phyloP scores from a whole-genome alignment of 805 yeast genomes.

The Tetrapisispora nanseiensis region DNA sequence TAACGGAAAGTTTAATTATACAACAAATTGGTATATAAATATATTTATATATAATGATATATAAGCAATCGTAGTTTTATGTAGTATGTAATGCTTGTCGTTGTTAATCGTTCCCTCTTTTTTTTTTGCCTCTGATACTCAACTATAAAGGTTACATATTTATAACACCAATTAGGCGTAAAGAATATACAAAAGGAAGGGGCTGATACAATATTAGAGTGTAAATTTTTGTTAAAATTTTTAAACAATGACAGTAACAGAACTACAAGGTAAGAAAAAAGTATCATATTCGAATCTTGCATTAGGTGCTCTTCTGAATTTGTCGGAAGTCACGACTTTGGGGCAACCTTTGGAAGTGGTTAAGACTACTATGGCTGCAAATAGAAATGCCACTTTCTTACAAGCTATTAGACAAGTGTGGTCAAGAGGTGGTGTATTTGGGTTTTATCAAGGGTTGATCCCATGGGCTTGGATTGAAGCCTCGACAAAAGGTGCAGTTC shows the following conservation, averaged over 20 bases:
- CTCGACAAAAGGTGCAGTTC: constrained; percentile 95
- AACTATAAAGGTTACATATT: no score
- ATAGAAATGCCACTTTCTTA: constrained; percentile 58
- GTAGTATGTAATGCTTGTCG: no score
- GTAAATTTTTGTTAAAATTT: neutral
- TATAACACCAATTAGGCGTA: no score
- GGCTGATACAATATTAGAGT: neutral
- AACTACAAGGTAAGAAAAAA: constrained; percentile 55
- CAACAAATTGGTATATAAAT: no score
- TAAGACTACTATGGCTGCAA: constrained; percentile 98
- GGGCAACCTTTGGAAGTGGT: constrained; percentile 96
- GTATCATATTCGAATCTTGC: constrained; percentile 81
- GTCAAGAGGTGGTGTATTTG: constrained; percentile 86
- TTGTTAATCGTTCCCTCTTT: no score
- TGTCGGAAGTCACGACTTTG: constrained; percentile 86
- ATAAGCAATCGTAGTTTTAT: no score
- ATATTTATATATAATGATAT: no score
- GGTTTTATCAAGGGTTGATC: constrained; percentile 93
- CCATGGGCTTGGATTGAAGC: constrained; percentile 99
- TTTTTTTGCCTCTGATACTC: no score
- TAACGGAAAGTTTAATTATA: no score
- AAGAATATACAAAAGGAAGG: neutral
- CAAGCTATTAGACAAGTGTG: constrained; percentile 69
- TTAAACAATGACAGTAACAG: neutral
- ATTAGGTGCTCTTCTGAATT: constrained; percentile 85